Percentiles rank a stretch among this genome's conserved stretches.
Conservation (phyloP, 257 asterid genomes). For the Plectranthus barbatus region DNA sequence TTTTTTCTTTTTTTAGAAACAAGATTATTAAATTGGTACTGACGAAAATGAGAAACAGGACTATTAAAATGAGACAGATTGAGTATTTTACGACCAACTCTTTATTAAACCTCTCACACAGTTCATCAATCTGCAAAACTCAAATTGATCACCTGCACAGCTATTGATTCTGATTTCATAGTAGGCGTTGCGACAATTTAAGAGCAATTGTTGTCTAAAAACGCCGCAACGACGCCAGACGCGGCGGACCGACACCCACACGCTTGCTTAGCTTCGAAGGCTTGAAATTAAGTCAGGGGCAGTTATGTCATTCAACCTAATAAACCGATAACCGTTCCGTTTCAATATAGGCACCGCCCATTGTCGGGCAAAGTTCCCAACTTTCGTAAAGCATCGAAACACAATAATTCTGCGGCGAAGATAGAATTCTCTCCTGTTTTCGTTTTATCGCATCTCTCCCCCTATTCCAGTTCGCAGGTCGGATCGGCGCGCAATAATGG, state of each 20-base stretch:
- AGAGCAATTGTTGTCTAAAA: too few species aligned
- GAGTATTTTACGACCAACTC: too few species aligned
- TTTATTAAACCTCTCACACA: too few species aligned
- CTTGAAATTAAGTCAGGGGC: conserved; percentile 10
- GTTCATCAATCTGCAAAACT: too few species aligned
- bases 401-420: not conserved
- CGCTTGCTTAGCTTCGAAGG: conserved; percentile 24
- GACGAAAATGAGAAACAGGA: too few species aligned
- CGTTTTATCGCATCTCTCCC: not conserved
- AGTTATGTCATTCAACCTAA: conserved; percentile 9
- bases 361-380: not conserved
- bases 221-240: not conserved
- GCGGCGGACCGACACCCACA: not conserved
- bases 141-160: too few species aligned
- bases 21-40: too few species aligned
- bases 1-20: too few species aligned
- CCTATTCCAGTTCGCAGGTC: not conserved
- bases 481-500: conserved; percentile 21
- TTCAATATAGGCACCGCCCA: conserved; percentile 1
- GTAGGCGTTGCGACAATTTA: too few species aligned
- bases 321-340: conserved; percentile 1
- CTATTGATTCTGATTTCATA: too few species aligned
- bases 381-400: not conserved
- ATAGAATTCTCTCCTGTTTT: not conserved
- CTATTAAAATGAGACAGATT: too few species aligned